Conservation (phyloP, 495 filamentous ascomycete species). For the Parachaetomium inaequale region DNA sequence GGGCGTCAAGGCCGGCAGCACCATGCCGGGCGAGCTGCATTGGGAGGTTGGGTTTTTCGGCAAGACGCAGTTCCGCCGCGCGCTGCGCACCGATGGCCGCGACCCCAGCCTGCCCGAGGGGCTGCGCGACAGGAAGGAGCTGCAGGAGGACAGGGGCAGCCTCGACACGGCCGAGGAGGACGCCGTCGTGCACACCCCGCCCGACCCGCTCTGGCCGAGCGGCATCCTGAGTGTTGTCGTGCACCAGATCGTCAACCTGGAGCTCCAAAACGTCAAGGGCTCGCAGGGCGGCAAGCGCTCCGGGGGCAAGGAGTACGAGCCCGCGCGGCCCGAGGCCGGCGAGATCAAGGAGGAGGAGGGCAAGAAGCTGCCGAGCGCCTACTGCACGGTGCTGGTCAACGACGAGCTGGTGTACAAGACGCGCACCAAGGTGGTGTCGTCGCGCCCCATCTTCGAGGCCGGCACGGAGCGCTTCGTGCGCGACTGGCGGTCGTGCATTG, state of each 20-base stretch:
- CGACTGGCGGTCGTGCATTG: conserved; percentile 83
- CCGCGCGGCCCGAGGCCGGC: conserved; percentile 76
- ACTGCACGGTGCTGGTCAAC: conserved; percentile 87
- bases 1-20: conserved; percentile 74
- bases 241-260: conserved; percentile 92
- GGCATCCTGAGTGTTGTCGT: conserved; percentile 79
- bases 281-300: conserved; percentile 61
- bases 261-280: conserved; percentile 76
- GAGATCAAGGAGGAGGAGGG: conserved; percentile 78
- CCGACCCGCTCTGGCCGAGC: conserved; percentile 89
- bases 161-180: conserved; percentile 73
- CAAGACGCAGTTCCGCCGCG: conserved; percentile 79
- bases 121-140: conserved; percentile 66
- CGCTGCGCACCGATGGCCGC: conserved; percentile 80
- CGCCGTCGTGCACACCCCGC: conserved; percentile 82
- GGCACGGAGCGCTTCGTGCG: conserved; percentile 93
- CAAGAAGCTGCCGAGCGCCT: conserved; percentile 74
- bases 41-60: conserved; percentile 96
- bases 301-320: conserved; percentile 76
- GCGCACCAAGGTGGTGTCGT: conserved; percentile 83
- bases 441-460: conserved; percentile 93
- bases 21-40: conserved; percentile 89
- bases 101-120: conserved; percentile 68
- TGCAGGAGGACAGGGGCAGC: conserved; percentile 87
- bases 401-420: conserved; percentile 92